These are phyloP conservation scores for Solanum microdontum DNA, from an alignment of 257 asterid genomes.

Conservation along the genomic window DNA sequence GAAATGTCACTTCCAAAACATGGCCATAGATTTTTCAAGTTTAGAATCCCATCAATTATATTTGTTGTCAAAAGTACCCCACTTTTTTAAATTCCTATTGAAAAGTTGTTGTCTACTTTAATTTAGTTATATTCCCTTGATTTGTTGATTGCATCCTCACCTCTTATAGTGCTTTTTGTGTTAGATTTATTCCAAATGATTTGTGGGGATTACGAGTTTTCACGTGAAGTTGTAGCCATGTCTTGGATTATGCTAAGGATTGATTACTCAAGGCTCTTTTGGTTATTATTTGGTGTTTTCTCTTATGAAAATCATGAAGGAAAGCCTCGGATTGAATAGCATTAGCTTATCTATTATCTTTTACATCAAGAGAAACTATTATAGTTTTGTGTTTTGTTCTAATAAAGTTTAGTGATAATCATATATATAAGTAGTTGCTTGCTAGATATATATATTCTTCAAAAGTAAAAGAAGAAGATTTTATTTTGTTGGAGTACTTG, in stretches of 20 bases:
- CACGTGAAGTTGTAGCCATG: conserved; percentile 39
- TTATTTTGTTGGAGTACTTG: neutral
- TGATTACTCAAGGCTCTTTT: conserved; percentile 67
- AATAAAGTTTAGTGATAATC: neutral
- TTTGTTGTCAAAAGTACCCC: conserved; percentile 14
- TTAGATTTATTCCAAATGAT: conserved; percentile 21
- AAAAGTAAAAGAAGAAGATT: neutral
- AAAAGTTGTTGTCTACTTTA: neutral
- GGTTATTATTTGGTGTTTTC: conserved; percentile 62
- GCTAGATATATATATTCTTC: neutral
- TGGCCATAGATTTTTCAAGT: conserved; percentile 64
- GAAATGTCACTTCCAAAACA: conserved; percentile 38
- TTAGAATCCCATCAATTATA: conserved; percentile 21
- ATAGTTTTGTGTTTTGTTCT: neutral
- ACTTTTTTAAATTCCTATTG: conserved; percentile 2
- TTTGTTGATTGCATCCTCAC: neutral
- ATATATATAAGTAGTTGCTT: neutral
- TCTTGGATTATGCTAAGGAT: conserved; percentile 72
- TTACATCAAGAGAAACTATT: neutral
- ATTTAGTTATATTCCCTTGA: neutral
- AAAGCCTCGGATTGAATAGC: conserved; percentile 69
- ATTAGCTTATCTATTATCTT: neutral
- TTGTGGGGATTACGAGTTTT: conserved; percentile 23
- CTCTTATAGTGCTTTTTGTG: neutral
- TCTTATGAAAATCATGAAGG: conserved; percentile 80